Base-by-base conservation (phyloP, 306 rosid genomes). In the Fagus sylvatica region DNA sequence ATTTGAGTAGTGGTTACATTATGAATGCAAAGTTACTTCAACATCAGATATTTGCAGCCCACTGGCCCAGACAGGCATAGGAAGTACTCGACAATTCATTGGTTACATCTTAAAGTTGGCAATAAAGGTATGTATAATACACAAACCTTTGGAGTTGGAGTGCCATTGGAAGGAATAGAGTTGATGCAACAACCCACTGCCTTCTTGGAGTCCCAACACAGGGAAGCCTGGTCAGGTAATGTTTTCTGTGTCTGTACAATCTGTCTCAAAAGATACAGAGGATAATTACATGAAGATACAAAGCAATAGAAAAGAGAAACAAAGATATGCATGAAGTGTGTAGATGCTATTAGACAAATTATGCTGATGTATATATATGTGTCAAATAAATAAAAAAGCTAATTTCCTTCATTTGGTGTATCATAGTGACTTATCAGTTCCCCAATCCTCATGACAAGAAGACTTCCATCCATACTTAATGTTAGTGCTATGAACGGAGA, bases 91-190 rank as follows among this genome's bases (percentile, higher is more conserved):
- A 40, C 48, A 66, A 39, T 37, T 66, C 71, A 40, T 37, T 17
- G 11, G 71, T 66, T 66, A 66, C 32, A 66, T 4, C 48, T 17
- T 39, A 15, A 36, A 65, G 39, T 32, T 66, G 30, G 46, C 49
- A 5, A 66, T 66, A 9, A 9, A 33, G 16, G 15, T 1, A 41
- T 7, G 34, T 34, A n/a, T 4, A 64, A 55, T 12, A 65, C 9
- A 73, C 76, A 8, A 37, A 78, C 82, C 82, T 82, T 78, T 2
- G 76, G 79, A 16, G 73, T 57, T 51, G 77, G 64, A 40, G 65
- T 65, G 55, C 55, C 78, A 46, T 64, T 30, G 0, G 71, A 82
- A 72, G 78, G 37, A 66, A 78, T 62, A 46, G 74, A 77, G 56
- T 41, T 69, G 56, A 70, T 9, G 72, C 71, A 43, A 39, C 64